Evolutionary conservation across 139 green algal genomes (phyloP), one percentile per base, ranked within the genome.

Genomic region (Chlamydomonas sphaeroides): DNA sequence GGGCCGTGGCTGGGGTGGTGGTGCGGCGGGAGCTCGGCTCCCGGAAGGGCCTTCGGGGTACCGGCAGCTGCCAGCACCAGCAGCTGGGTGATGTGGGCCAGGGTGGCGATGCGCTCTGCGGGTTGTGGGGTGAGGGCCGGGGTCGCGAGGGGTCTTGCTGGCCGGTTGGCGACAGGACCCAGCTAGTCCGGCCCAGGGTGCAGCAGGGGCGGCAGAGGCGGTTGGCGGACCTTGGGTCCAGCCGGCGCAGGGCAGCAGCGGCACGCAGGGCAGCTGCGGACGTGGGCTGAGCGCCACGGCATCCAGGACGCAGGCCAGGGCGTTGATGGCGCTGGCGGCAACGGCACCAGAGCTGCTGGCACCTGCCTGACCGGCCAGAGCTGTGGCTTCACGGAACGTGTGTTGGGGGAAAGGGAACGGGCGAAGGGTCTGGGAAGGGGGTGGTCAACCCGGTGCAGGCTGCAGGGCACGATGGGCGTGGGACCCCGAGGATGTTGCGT

Each of bases 191-290:
- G 6, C 53, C 10, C 6, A 28, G 21, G 15, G 21, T 62, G 53
- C 53, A 28, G 21, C 53, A 7, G 53, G 5, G 5, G 15, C 53
- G 20, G 17, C 18, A 5, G 15, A 28, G 6, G 53, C 53, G 15
- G 15, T 18, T 30, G 10, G 39, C 67, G 7, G 45, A 82, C 75
- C 75, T 32, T 51, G 41, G 23, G 42, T 82, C 75, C 75, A 82
- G 61, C 75, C 75, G 4, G 75, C 75, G 30, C 42, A 10, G 4
- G n/a, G 42, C 39, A 82, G 62, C 35, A 82, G 75, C 25, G 75
- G 75, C 45, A 72, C 62, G 75, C 75, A 82, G n/a, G 42, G n/a
- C 62, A 82, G 65, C 39, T 42, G 61, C 20, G 75, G 75, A 4
- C 26, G 62, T 5, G 35, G 32, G 41, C 61, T 82, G n/a, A 65